A percentile compares a stretch with the other conserved stretches of the same genome.
phyloP scores from a whole-genome alignment of 2,329 filamentous ascomycete species.

The Metarhizium anisopliae region DNA sequence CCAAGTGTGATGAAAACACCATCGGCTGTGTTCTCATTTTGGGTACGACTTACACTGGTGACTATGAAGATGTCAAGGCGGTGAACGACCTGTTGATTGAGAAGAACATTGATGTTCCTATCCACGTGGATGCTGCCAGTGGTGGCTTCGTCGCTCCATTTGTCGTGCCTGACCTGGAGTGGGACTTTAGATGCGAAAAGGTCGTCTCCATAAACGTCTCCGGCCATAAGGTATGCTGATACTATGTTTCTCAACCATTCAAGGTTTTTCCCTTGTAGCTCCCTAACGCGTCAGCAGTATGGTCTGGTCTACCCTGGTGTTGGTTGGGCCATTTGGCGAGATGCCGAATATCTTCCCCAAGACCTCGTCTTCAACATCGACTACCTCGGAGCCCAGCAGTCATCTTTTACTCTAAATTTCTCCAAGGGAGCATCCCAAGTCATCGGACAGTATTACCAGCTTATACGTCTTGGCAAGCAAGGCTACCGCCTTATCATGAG shows the following conservation, averaged over 20 bases:
- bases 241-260: not conserved
- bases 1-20: slow-evolving; percentile 37
- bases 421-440: slow-evolving; percentile 91
- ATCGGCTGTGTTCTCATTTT: slow-evolving; percentile 91
- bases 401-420: slow-evolving; percentile 95
- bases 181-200: slow-evolving; percentile 86
- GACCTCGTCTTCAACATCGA: slow-evolving; percentile 99
- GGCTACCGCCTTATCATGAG: slow-evolving; percentile 91
- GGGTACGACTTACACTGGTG: slow-evolving; percentile 88
- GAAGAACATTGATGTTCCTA: slow-evolving; percentile 68
- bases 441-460: slow-evolving; percentile 95
- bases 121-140: slow-evolving; percentile 88
- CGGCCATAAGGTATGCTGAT: slow-evolving; percentile 61
- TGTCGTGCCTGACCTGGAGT: slow-evolving; percentile 70
- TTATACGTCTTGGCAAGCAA: slow-evolving; percentile 87
- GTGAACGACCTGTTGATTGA: slow-evolving; percentile 81
- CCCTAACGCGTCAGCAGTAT: slow-evolving; percentile 28
- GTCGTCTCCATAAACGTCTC: slow-evolving; percentile 93
- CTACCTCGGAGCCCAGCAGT: slow-evolving; percentile 91
- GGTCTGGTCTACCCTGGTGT: slow-evolving; percentile 77
- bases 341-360: slow-evolving; percentile 72
- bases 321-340: slow-evolving; percentile 88
- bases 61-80: slow-evolving; percentile 88
- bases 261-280: not conserved
- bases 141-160: slow-evolving; percentile 93